Conservation (phyloP, 495 filamentous ascomycete species). For the Bryoglossum gracile region DNA sequence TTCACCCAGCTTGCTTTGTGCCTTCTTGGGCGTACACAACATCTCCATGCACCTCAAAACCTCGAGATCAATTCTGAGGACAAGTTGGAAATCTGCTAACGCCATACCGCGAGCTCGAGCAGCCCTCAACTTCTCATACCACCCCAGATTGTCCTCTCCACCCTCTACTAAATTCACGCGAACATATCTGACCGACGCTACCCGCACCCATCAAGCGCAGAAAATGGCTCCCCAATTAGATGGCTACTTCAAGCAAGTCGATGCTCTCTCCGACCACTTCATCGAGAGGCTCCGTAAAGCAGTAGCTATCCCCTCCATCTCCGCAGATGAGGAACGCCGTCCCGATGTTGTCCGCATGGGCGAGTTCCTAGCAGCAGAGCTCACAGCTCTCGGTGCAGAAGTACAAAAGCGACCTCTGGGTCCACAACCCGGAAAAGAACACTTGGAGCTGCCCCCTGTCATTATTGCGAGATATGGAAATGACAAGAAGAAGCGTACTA, state of each 20-base stretch:
- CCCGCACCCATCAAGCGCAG: conserved; percentile 40
- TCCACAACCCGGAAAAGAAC: conserved; percentile 81
- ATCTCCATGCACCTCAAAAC: no score
- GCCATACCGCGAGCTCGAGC: no score
- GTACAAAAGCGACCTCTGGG: conserved; percentile 80
- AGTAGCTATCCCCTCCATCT: conserved; percentile 93
- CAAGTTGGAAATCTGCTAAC: no score
- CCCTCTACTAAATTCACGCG: no score
- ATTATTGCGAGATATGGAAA: conserved; percentile 86
- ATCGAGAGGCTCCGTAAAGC: conserved; percentile 88
- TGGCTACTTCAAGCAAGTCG: conserved; percentile 83
- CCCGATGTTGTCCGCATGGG: conserved; percentile 95
- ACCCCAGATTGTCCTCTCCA: no score
- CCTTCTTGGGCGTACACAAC: no score
- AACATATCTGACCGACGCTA: conserved; percentile 38
- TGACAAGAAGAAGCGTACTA: conserved; percentile 85
- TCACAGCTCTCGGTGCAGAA: conserved; percentile 73
- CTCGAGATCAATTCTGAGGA: no score
- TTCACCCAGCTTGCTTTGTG: no score
- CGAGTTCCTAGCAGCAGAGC: conserved; percentile 76
- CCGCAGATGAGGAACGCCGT: conserved; percentile 79
- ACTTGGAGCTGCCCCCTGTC: conserved; percentile 87
- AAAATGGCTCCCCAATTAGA: conserved; percentile 83
- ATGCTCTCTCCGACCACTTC: conserved; percentile 70
- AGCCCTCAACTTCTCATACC: no score